Evolutionary conservation across 345 rosid species (phyloP).

Genomic region (Kernera saxatilis): DNA sequence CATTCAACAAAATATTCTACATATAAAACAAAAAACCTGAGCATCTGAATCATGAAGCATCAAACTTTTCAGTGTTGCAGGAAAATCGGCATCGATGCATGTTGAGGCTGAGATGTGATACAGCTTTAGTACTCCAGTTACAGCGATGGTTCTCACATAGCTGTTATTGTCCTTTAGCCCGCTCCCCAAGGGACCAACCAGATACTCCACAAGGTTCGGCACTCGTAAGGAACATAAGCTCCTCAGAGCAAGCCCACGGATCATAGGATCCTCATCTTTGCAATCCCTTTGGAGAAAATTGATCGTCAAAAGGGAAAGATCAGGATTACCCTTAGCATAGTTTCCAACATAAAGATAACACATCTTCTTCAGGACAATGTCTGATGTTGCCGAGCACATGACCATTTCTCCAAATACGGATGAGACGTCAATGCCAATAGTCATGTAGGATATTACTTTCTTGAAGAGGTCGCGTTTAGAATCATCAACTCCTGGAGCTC

Average conservation of each 20-base stretch:
- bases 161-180: slow-evolving; percentile 79
- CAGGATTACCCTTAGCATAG: slow-evolving; percentile 94
- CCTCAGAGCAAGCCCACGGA: slow-evolving; percentile 90
- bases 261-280: slow-evolving; percentile 93
- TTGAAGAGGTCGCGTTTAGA: slow-evolving; percentile 92
- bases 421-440: slow-evolving; percentile 89
- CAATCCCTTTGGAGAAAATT: slow-evolving; percentile 98
- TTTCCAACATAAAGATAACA: slow-evolving; percentile 95
- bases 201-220: slow-evolving; percentile 88
- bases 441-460: slow-evolving; percentile 94
- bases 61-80: slow-evolving; percentile 69
- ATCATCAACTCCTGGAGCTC: slow-evolving; percentile 93
- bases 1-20: neutral
- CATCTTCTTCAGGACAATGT: slow-evolving; percentile 97
- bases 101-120: slow-evolving; percentile 86
- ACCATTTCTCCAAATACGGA: slow-evolving; percentile 97
- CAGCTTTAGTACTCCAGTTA: slow-evolving; percentile 79
- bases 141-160: slow-evolving; percentile 89
- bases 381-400: slow-evolving; percentile 98
- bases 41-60: slow-evolving; percentile 82
- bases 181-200: slow-evolving; percentile 85
- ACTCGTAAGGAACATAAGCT: slow-evolving; percentile 87
- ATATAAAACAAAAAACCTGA: slow-evolving; percentile 47
- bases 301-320: slow-evolving; percentile 83
- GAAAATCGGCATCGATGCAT: slow-evolving; percentile 86